Base-by-base conservation (phyloP, 306 rosid species). In the Dalbergia cochinchinensis region DNA sequence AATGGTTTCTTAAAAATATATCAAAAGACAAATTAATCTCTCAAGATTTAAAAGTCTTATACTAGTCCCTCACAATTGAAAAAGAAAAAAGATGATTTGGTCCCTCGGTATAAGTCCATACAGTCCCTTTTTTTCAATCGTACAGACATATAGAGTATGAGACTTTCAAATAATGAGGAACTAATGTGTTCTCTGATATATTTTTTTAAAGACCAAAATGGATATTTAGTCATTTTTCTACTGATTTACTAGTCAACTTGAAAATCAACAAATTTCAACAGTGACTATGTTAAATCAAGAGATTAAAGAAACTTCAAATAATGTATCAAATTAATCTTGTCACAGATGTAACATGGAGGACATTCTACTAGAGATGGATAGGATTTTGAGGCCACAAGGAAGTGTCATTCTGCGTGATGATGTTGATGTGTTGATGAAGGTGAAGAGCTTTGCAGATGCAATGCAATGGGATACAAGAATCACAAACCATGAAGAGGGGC, bases 341-440 rank as follows among this genome's bases (percentile, higher is more conserved):
- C 64, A 81, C 94, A 94, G 98, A 78, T 95, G 99, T 69, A 81
- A 87, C 13, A 78, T 86, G 84, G 93, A 85, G 85, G 89, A 87
- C 68, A 93, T 93, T 76, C 83, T 95, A 51, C 37, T 95, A 18
- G 99, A 95, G 76, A 95, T 95, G 96, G 99, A 95, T 60, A 74
- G 99, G 80, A 83, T 95, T 59, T 80, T 95, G 45, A 55, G 99
- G 86, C 97, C 98, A 12, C 75, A 85, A 74, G 99, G 99, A 0
- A 74, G 92, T 18, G 88, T 91, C 20, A 86, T 95, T 41, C 41
- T 95, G 54, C 73, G 98, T 8, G 98, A 93, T 19, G 97, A 95
- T n/a, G 94, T 95, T 68, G 97, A 95, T 60, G 47, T 86, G 81
- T 80, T 95, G 83, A 69, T 84, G 51, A 82, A 90, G 85, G 84